Conservation (phyloP, 108 stramenopile genomes). For the Mediolabrus comicus region DNA sequence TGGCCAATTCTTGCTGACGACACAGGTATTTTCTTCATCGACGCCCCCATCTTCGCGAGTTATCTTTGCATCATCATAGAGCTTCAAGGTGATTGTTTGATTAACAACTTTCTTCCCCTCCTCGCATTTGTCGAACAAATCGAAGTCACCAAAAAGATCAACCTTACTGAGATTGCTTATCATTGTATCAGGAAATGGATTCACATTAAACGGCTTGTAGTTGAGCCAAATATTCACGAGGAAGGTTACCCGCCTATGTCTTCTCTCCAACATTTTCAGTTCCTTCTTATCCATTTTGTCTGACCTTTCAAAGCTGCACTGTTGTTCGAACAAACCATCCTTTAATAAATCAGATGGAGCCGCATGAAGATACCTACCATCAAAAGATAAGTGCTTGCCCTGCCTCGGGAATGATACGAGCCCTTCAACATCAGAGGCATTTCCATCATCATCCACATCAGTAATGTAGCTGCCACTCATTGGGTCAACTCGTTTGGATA, state of each 20-base stretch:
- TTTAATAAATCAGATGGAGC: constrained; percentile 69
- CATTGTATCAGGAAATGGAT: constrained; percentile 41
- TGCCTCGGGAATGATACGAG: constrained; percentile 67
- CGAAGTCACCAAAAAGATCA: constrained; percentile 24
- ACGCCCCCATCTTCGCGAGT: background rate
- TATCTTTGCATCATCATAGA: background rate
- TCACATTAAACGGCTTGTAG: constrained; percentile 30
- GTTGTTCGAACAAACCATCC: constrained; percentile 52
- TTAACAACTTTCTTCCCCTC: background rate
- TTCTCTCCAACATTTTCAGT: constrained; percentile 20
- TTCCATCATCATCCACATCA: background rate
- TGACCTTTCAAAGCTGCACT: constrained; percentile 13
- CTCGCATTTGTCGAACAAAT: constrained; percentile 5
- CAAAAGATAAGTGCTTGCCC: constrained; percentile 83
- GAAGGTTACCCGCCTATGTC: constrained; percentile 40
- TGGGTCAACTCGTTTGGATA: constrained; percentile 56
- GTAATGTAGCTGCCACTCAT: constrained; percentile 62
- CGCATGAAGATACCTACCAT: constrained; percentile 77
- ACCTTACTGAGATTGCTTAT: constrained; percentile 23
- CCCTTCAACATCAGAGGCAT: constrained; percentile 21
- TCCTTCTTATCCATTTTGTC: constrained; percentile 18
- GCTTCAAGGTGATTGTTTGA: background rate
- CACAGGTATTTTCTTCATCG: background rate
- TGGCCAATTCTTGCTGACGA: constrained; percentile 50
- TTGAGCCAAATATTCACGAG: constrained; percentile 47